Evolutionary conservation across 495 filamentous ascomycete species (phyloP).

Genomic region (Hypoxylon subgilvum): DNA sequence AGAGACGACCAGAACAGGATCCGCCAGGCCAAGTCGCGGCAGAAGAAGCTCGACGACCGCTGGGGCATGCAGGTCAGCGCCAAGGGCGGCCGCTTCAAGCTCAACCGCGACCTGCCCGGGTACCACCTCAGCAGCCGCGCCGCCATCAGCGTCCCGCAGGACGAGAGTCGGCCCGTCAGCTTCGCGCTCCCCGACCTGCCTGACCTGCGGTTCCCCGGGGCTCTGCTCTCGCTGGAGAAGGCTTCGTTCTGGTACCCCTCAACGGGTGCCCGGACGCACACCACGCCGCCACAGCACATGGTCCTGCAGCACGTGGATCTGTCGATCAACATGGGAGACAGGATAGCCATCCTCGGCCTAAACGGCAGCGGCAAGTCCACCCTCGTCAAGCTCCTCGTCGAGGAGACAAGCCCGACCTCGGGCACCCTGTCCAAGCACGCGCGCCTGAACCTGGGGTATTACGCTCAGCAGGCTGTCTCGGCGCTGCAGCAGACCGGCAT

Average conservation of each 20-base stretch:
- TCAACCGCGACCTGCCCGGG: constrained; percentile 72
- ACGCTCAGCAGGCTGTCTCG: constrained; percentile 79
- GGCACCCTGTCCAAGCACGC: constrained; percentile 69
- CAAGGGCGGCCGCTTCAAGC: constrained; percentile 75
- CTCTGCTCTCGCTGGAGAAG: constrained; percentile 71
- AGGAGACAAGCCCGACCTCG: constrained; percentile 48
- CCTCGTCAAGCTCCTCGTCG: constrained; percentile 64
- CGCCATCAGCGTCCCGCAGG: constrained; percentile 72
- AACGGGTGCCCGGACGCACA: constrained; percentile 32
- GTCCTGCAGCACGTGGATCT: constrained; percentile 65
- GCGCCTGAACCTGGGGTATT: constrained; percentile 70
- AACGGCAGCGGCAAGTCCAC: constrained; percentile 81
- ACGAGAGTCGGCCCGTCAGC: constrained; percentile 63
- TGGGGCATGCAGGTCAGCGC: constrained; percentile 74
- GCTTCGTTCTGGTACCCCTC: constrained; percentile 66
- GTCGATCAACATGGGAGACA: constrained; percentile 69
- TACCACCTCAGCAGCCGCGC: constrained; percentile 61
- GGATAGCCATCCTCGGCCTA: constrained; percentile 73
- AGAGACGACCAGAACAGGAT: constrained; percentile 81
- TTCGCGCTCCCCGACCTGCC: constrained; percentile 65
- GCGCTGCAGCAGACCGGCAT: constrained; percentile 57
- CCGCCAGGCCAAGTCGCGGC: constrained; percentile 75
- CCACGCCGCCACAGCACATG: constrained; percentile 23
- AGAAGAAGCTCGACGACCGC: constrained; percentile 81
- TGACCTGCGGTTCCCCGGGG: constrained; percentile 75